These are phyloP conservation scores for Talaromyces rugulosus DNA, from an alignment of 2,329 filamentous ascomycete species.

Conservation along the genomic window DNA sequence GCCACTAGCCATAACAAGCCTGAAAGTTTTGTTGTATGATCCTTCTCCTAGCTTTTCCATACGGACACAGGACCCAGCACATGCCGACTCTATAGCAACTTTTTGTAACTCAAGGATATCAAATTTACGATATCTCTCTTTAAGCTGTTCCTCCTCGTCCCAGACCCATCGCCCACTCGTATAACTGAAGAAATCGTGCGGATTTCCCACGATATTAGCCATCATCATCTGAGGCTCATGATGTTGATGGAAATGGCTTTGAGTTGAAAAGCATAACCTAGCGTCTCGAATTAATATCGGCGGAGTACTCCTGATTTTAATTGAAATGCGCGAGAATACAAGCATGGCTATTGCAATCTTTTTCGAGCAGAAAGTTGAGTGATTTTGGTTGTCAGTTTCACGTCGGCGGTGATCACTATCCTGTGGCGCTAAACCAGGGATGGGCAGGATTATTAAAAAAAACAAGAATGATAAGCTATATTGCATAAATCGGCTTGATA, in stretches of 20 bases:
- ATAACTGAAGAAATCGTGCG: conserved; percentile 7
- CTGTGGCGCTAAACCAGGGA: neutral
- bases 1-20: conserved; percentile 23
- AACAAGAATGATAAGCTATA: too few relatives aligned
- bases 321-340: conserved; percentile 4
- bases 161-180: conserved; percentile 9
- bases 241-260: conserved; percentile 6
- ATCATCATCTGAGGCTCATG: neutral
- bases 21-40: conserved; percentile 14
- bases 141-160: conserved; percentile 6
- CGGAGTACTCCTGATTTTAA: conserved; percentile 5
- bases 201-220: conserved; percentile 3
- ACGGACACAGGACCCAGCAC: conserved; percentile 6
- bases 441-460: neutral
- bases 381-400: neutral
- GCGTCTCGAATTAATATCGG: conserved; percentile 3
- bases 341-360: conserved; percentile 2
- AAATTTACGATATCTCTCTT: conserved; percentile 10
- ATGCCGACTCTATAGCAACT: conserved; percentile 11
- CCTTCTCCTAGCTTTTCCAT: conserved; percentile 14
- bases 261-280: conserved; percentile 6
- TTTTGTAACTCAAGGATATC: conserved; percentile 12
- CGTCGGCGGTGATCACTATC: neutral
- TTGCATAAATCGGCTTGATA: too few relatives aligned
- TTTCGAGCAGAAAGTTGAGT: neutral